Percentiles rank a stretch among this genome's conserved stretches.
Evolutionary conservation across 345 rosid genomes (phyloP).

Genomic region (Gossypium anomalum): DNA sequence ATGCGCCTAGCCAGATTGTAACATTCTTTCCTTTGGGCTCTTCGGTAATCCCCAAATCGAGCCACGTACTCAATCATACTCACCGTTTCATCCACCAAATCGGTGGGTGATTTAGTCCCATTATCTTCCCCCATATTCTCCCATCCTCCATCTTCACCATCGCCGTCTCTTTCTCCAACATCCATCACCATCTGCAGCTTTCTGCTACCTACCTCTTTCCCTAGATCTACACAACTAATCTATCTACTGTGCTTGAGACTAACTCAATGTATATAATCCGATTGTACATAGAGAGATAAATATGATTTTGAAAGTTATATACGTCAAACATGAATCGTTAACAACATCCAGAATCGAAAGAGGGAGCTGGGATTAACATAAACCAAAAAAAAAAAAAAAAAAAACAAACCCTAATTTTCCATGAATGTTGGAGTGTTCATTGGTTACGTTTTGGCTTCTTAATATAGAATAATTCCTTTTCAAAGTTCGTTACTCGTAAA

Average conservation of each 20-base stretch:
- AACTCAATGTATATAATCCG: not conserved
- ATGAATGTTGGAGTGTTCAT: not conserved
- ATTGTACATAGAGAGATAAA: not conserved
- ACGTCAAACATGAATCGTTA: not conserved
- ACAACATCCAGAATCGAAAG: not conserved
- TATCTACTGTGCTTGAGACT: not conserved
- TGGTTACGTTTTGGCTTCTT: slow-evolving; percentile 2
- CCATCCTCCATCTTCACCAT: slow-evolving; percentile 26
- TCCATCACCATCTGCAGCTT: slow-evolving; percentile 33
- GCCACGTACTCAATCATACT: slow-evolving; percentile 40
- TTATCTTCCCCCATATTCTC: slow-evolving; percentile 20
- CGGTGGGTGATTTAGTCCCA: slow-evolving; percentile 9
- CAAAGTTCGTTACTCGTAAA: not conserved
- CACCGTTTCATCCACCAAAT: slow-evolving; percentile 34
- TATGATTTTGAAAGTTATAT: not conserved
- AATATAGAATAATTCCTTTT: not conserved
- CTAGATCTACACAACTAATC: not conserved
- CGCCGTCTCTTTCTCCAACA: slow-evolving; percentile 26
- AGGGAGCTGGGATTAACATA: not conserved
- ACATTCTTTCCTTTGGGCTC: slow-evolving; percentile 60
- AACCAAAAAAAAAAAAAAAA: not conserved
- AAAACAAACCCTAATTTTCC: not conserved
- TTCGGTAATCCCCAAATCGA: slow-evolving; percentile 43
- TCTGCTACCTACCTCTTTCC: not conserved
- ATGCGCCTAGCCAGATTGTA: slow-evolving; percentile 52